These are phyloP conservation scores for Bruguiera gymnorhiza DNA, from an alignment of 345 rosid species.

Conservation along the genomic window DNA sequence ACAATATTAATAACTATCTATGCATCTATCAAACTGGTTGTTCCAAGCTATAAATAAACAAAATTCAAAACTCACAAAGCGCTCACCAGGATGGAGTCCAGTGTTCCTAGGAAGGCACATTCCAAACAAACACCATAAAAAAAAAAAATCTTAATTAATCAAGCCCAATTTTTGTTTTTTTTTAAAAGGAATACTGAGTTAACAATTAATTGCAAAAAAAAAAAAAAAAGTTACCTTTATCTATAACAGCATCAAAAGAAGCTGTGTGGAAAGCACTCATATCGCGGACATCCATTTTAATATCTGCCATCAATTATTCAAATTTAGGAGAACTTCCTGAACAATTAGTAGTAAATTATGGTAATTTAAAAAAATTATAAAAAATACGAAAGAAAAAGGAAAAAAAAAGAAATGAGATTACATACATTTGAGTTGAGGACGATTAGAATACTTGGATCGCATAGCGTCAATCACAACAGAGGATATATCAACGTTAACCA, in stretches of 20 bases:
- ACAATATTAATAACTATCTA: neutral
- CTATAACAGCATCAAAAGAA: slow-evolving; percentile 75
- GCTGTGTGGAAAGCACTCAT: slow-evolving; percentile 57
- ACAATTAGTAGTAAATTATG: too few species aligned
- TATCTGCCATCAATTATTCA: slow-evolving; percentile 38
- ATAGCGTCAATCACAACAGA: slow-evolving; percentile 69
- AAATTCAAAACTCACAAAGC: slow-evolving; percentile 2
- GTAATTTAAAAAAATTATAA: neutral
- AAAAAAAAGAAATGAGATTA: neutral
- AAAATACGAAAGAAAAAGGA: neutral
- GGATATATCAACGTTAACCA: slow-evolving; percentile 73
- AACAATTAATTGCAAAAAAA: too few species aligned
- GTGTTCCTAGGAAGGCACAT: slow-evolving; percentile 56
- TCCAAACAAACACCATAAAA: slow-evolving; percentile 16
- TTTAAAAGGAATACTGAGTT: too few species aligned
- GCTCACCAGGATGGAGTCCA: slow-evolving; percentile 88
- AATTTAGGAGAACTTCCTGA: neutral
- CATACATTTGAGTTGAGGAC: slow-evolving; percentile 70
- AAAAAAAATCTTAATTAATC: neutral
- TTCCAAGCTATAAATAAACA: neutral
- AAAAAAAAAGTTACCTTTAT: slow-evolving; percentile 59
- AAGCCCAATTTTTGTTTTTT: neutral
- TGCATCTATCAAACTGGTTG: slow-evolving; percentile 1
- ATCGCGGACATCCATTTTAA: slow-evolving; percentile 74
- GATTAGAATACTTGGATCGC: slow-evolving; percentile 49